Evolutionary conservation across 441 rosid genomes (phyloP).

Genomic region (Eugenia klotzschiana): DNA sequence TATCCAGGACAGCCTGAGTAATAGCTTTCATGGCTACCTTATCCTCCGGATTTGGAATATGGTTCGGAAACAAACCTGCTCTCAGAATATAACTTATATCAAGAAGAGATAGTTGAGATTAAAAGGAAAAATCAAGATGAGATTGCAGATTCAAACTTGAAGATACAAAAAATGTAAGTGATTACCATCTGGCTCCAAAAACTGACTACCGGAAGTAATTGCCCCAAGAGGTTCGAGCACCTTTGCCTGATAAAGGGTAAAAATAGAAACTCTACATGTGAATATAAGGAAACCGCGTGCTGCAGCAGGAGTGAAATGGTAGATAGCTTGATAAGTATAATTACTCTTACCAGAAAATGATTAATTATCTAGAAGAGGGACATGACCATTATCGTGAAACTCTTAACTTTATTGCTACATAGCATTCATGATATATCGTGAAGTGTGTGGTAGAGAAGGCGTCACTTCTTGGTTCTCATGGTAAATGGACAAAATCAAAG

Average conservation of each 20-base stretch:
- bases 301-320: not conserved
- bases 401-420: not conserved
- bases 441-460: not conserved
- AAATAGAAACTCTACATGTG: not conserved
- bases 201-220: conserved; percentile 80
- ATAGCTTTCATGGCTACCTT: conserved; percentile 89
- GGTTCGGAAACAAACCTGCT: conserved; percentile 89
- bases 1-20: conserved; percentile 71
- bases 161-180: not conserved
- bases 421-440: not conserved
- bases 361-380: not conserved
- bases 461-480: not conserved
- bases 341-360: not conserved
- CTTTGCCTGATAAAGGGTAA: conserved; percentile 41
- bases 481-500: not conserved
- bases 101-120: not conserved
- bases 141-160: not conserved
- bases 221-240: conserved; percentile 97
- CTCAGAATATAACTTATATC: conserved; percentile 1
- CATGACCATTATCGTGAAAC: not conserved
- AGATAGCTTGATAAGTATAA: not conserved
- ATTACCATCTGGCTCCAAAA: conserved; percentile 93
- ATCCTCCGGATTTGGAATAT: conserved; percentile 97
- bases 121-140: not conserved
- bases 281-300: not conserved